Base-by-base conservation (phyloP, 805 yeast species). In the Wickerhamiella cacticola region DNA sequence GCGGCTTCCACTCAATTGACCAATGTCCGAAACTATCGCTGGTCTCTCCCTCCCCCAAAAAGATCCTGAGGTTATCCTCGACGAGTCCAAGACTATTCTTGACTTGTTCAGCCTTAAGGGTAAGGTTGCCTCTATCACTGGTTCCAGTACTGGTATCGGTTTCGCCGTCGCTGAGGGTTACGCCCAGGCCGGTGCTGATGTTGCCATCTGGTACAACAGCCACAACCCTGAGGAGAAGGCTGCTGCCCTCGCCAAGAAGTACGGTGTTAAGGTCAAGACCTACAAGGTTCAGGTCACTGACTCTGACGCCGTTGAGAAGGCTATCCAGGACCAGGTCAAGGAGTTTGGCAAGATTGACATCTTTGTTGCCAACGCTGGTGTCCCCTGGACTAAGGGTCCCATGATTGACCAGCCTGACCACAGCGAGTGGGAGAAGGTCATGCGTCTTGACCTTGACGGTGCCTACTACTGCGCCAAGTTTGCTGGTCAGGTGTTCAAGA, bases 341-440 rank as follows among this genome's bases (percentile, higher is more conserved):
- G 94, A 84, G 58, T 85, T 86, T 62, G 92, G 92, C 49, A 76
- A 76, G 53, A 78, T 86, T 55, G 95, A 86, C 63, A 68, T 84
- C 28, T 80, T 83, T 59, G 92, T 86, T 36, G 94, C 94, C 56
- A 86, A 86, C 62, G 95, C 95, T 13, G 96, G 96, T 40, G 78
- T 83, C 40, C 79, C 86, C n/a, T 85, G 94, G 94, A 71, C 75
- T 18, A 70, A 74, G 18, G 87, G 86, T 18, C 72, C 74, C 19
- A 59, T 76, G 48, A 61, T 75, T 50, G 73, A 73, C 38, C 68
- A 68, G 51, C 63, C 64, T 46, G 74, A 74, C 47, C 71, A 71
- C 55, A 71, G 71, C 53, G 78, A 76, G 57, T 87, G 94, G 89
- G 70, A 73, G 60, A 78, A 76, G 55, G 76, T 86, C 49, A 72